Evolutionary conservation across 2,329 filamentous ascomycete species (phyloP), one percentile per base, ranked within the genome.

Genomic region (Ophiostoma piceae): DNA sequence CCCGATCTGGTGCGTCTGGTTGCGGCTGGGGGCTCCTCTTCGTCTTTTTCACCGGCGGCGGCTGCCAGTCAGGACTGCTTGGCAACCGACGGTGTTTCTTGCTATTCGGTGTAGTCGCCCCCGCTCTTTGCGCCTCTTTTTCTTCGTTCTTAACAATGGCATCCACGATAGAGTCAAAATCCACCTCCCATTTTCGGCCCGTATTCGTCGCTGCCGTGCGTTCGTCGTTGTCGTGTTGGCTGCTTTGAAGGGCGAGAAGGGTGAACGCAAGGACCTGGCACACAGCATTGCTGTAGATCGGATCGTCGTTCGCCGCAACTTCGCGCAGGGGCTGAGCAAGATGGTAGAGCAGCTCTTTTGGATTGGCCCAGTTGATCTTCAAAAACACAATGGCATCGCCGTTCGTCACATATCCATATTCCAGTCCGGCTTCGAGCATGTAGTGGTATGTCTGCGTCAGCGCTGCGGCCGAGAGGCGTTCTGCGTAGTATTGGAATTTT

Each of bases 401-500:
- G 1, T 79, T 84, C 19, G 76, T 78, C 51, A 84, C 69, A 35
- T 78, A 76, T 14, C 82, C 78, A 71, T 82, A 82, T 69, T 81
- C 77, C 7, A 83, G 76, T 0, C 83, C 80, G 16, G 75, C 76
- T 67, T 80, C 73, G 12, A 85, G 78, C 79, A 85, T 85, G 74
- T 84, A 84, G 47, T 82, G 78, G 73, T 82, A 85, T 0, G 78
- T 80, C 74, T 85, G 80, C 81, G 51, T 85, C 74, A 14, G 82
- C 79, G 32, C 26, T 29, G 82, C 79, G 9, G 79, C 77, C 0
- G 80, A 39, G 65, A 72, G 66, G 8, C 68, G 69, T 29, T 72
- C 71, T 14, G 69, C 67, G 62, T 67, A 69, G 51, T 72, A 68
- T 26, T 47, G 9, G 47, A 69, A 69, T 43, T 43, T 64, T 1